A percentile compares a stretch with the other conserved stretches of the same genome.
Conservation (phyloP, 257 asterid species). For the Paulownia fortunei region DNA sequence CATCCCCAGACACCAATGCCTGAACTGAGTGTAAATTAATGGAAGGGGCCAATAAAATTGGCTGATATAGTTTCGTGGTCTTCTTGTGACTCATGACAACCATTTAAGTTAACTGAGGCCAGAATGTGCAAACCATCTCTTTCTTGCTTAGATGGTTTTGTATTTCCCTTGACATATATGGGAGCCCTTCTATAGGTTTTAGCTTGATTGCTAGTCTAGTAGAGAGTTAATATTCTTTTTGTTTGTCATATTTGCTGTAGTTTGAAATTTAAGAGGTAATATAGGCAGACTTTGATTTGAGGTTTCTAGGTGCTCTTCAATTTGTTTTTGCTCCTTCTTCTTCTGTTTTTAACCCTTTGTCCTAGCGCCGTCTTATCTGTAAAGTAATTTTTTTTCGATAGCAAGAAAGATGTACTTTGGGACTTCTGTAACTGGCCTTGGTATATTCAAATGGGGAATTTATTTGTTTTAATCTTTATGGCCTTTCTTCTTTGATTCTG, state of each 20-base stretch:
- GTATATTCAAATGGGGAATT: not conserved
- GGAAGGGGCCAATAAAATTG: slow-evolving; percentile 24
- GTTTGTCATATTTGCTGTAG: slow-evolving; percentile 23
- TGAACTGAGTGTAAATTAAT: slow-evolving; percentile 10
- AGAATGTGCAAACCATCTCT: slow-evolving; percentile 25
- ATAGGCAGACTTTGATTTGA: not conserved
- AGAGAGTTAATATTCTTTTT: not conserved
- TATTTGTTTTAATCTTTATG: no score
- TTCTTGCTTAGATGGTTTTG: slow-evolving; percentile 28
- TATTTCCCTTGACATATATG: slow-evolving; percentile 21
- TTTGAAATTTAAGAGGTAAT: slow-evolving; percentile 3
- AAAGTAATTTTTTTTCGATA: slow-evolving; percentile 42
- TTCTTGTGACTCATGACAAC: slow-evolving; percentile 37
- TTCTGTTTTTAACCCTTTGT: slow-evolving; percentile 5
- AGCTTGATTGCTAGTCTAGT: not conserved
- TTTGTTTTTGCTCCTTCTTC: not conserved
- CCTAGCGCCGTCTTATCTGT: slow-evolving; percentile 32
- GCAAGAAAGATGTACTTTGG: slow-evolving; percentile 29
- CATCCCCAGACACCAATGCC: not conserved
- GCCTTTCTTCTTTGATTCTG: not conserved
- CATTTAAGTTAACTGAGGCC: slow-evolving; percentile 30
- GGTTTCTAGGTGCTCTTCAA: slow-evolving; percentile 24
- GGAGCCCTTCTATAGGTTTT: slow-evolving; percentile 23
- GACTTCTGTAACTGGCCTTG: slow-evolving; percentile 13
- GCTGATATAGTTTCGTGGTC: slow-evolving; percentile 28